Evolutionary conservation across 2,329 filamentous ascomycete species (phyloP).

Genomic region (Aspergillus pseudoterreus): DNA sequence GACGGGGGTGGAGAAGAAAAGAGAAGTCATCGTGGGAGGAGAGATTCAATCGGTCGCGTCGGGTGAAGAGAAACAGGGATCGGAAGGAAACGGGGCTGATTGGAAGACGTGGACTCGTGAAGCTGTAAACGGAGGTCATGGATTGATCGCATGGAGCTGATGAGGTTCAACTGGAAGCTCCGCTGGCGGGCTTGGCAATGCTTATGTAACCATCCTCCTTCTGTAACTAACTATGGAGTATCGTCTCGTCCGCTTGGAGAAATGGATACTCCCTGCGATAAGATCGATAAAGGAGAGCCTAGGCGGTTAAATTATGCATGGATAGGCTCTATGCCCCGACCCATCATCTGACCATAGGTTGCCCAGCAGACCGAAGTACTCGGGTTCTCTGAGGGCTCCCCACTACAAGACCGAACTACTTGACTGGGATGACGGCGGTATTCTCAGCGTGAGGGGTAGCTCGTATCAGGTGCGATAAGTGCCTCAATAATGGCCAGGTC

Average conservation of each 20-base stretch:
- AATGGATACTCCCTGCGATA: neutral
- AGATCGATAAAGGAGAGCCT: neutral
- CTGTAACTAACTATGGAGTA: too few relatives aligned
- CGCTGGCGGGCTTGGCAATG: neutral
- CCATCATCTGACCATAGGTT: neutral
- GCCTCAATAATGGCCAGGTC: too few relatives aligned
- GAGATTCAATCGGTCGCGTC: neutral
- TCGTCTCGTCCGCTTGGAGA: neutral
- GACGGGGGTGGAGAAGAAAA: constrained; percentile 97
- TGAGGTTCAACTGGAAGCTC: neutral
- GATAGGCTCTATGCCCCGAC: neutral
- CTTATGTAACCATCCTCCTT: neutral
- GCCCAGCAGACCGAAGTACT: neutral
- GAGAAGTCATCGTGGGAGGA: constrained; percentile 73
- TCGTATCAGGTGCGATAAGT: neutral
- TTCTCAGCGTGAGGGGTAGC: neutral
- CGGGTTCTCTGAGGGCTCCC: neutral
- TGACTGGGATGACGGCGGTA: neutral
- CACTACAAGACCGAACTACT: neutral
- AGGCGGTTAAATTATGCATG: neutral
- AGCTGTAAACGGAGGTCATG: neutral
- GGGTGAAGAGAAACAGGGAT: constrained; percentile 1
- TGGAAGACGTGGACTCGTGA: constrained; percentile 8
- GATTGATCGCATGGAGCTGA: neutral
- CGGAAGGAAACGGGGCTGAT: constrained; percentile 6